phyloP scores from a whole-genome alignment of 176 grass and related monocot genomes.

The Lolium multiflorum region DNA sequence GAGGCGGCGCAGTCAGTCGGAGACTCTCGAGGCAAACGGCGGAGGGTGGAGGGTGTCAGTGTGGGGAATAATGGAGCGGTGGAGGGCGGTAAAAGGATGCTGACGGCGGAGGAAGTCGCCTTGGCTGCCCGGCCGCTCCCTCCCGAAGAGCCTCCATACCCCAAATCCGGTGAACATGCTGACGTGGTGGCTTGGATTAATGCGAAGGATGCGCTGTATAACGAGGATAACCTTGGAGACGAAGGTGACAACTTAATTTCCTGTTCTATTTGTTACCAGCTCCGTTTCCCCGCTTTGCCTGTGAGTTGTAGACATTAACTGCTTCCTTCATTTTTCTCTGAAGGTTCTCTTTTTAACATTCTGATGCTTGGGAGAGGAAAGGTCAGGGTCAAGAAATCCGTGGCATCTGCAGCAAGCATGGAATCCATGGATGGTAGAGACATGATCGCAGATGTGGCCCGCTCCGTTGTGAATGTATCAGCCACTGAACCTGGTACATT shows the following conservation, averaged over 20 bases:
- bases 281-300: background rate
- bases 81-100: background rate
- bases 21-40: background rate
- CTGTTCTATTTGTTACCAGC: background rate
- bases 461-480: background rate
- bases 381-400: background rate
- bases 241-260: background rate
- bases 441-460: background rate
- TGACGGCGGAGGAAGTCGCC: background rate
- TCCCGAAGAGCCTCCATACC: background rate
- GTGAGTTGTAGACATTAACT: background rate
- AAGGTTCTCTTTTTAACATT: background rate
- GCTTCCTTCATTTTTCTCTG: background rate
- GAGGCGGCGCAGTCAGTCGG: background rate
- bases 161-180: background rate
- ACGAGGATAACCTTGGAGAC: background rate
- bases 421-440: background rate
- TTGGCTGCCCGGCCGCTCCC: constrained; percentile 8
- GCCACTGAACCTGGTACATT: background rate
- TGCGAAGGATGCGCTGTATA: background rate
- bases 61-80: background rate
- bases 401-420: background rate
- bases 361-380: background rate
- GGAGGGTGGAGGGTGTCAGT: background rate
- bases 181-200: background rate